phyloP scores from a whole-genome alignment of 1,284 basidiomycete genomes.

The Sporisorium exsertum region DNA sequence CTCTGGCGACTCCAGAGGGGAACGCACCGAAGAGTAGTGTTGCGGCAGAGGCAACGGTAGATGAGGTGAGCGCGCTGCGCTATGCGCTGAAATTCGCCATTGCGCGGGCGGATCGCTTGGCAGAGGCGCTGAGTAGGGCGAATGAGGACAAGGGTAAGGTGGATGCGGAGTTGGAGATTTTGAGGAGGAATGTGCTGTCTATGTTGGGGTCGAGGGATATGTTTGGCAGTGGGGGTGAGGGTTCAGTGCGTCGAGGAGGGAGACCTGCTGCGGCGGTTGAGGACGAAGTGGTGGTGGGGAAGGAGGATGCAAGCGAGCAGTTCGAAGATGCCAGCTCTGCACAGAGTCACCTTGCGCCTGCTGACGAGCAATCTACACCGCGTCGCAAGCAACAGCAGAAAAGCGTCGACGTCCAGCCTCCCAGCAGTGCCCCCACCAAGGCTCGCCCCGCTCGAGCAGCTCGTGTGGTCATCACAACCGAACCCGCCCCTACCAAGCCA shows the following conservation, averaged over 20 bases:
- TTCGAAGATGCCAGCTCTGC: constrained; percentile 10
- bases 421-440: not conserved
- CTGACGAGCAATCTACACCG: not conserved
- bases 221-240: not conserved
- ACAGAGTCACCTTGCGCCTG: not conserved
- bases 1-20: not conserved
- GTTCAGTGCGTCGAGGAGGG: not conserved
- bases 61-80: constrained; percentile 31
- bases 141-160: constrained; percentile 28
- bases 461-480: not conserved
- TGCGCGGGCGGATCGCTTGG: constrained; percentile 19
- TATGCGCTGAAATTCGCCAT: constrained; percentile 35
- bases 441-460: not conserved
- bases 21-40: not conserved
- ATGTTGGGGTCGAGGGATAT: constrained; percentile 29
- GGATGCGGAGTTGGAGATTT: constrained; percentile 29
- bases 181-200: constrained; percentile 33
- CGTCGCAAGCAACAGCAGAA: not conserved
- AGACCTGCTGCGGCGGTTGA: not conserved
- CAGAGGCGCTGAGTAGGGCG: constrained; percentile 19
- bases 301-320: not conserved
- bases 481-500: not conserved
- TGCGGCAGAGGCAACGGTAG: not conserved
- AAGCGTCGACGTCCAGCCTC: not conserved
- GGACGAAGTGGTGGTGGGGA: not conserved